Evolutionary conservation across 2,329 filamentous ascomycete species (phyloP), one percentile per base, ranked within the genome.

Genomic region (Emericellopsis atlantica): DNA sequence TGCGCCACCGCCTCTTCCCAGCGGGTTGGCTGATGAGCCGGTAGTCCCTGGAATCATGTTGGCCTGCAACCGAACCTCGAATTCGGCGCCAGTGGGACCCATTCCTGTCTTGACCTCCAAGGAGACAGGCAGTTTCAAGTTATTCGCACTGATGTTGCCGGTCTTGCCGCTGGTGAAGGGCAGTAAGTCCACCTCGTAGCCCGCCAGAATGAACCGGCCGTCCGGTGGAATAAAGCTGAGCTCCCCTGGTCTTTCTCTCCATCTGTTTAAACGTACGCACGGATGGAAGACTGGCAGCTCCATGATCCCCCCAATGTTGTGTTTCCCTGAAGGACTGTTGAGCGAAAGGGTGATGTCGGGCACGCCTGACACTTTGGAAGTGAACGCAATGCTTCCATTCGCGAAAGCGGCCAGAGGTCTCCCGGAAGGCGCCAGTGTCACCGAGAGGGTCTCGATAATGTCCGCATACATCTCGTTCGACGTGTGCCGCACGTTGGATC

Each of bases 381-480:
- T 96, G 58, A 96, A 96, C 2, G 86, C 89, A 49, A 98, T 90
- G 5, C 87, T 93, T 14, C 92, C 92, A 51, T 92, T 84, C 12
- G 87, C 84, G 48, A 94, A 81, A 4, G 92, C 90, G 7, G 86
- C 80, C 18, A 98, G 70, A 1, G 90, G 82, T 12, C 88, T 74
- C 5, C 92, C 92, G 0, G 89, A 95, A 0, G 92, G 92, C 1
- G 92, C 88, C 34, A 96, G 73, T 0, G 84, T 95, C 33, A 95
- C 86, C 1, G 80, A 77, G 0, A 98, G 69, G 2, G 85, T 87
- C 65, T 98, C 92, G 45, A 98, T 79, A 11, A 98, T 79, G 57
- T 98, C 92, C 43, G 95, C 90, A 58, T 96, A 96, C 49, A 98
- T 72, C 60, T 98, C 92, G 61, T 96, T 98, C 42, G 85, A 94